Evolutionary conservation across 2,329 filamentous ascomycete genomes (phyloP).

Genomic region (Fusarium chuoi): DNA sequence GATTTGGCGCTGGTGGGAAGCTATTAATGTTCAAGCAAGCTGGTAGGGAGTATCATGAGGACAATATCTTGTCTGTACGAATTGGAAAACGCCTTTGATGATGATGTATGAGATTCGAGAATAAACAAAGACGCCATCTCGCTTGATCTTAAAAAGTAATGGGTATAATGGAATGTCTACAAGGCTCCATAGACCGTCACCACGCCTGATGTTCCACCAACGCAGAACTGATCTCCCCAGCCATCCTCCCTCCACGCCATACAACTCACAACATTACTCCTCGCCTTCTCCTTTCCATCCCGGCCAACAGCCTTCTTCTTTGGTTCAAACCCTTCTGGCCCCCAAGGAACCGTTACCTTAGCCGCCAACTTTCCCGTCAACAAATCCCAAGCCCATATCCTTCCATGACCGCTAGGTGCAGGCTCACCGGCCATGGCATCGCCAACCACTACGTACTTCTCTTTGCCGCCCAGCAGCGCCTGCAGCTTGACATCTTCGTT

Average conservation of each 20-base stretch:
- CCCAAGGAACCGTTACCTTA: conserved; percentile 69
- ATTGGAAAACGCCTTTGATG: conserved; percentile 25
- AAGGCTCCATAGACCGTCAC: conserved; percentile 69
- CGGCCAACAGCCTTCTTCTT: conserved; percentile 65
- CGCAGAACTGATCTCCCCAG: conserved; percentile 72
- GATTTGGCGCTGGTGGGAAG: conserved; percentile 37
- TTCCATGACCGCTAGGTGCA: conserved; percentile 60
- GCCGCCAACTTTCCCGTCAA: conserved; percentile 76
- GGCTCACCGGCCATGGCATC: conserved; percentile 68
- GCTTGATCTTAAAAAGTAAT: neutral
- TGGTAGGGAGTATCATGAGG: conserved; percentile 21
- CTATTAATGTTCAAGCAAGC: conserved; percentile 13
- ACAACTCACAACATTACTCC: conserved; percentile 70
- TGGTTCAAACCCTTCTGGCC: conserved; percentile 58
- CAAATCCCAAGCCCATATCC: conserved; percentile 85
- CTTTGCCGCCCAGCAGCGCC: conserved; percentile 77
- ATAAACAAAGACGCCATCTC: conserved; percentile 1
- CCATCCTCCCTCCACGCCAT: conserved; percentile 71
- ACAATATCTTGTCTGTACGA: conserved; percentile 16
- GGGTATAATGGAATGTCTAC: conserved; percentile 36
- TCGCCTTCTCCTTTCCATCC: conserved; percentile 69
- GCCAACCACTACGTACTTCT: conserved; percentile 82
- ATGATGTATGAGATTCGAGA: conserved; percentile 14
- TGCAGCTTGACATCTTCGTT: conserved; percentile 81
- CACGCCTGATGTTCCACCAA: conserved; percentile 71